phyloP scores from a whole-genome alignment of 768 basidiomycete genomes.

The Amanita exitialis region DNA sequence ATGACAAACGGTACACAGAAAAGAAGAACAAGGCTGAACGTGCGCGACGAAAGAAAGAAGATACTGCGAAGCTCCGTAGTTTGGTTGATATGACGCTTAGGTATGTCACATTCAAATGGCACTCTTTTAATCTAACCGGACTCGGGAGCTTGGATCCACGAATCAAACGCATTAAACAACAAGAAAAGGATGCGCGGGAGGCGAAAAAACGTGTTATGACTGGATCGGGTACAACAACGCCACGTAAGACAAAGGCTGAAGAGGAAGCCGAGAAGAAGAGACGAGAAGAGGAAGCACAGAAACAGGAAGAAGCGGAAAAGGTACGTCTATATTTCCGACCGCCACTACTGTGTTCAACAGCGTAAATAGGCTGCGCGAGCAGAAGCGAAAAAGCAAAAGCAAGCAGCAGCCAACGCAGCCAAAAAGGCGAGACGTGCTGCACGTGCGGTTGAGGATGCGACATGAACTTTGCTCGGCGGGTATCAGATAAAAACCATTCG shows the following conservation, averaged over 20 bases:
- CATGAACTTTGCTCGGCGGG: neutral
- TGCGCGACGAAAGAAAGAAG: constrained; percentile 93
- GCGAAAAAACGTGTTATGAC: constrained; percentile 63
- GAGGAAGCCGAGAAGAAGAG: constrained; percentile 68
- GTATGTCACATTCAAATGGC: constrained; percentile 14
- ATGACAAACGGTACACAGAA: constrained; percentile 97
- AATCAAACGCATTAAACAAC: constrained; percentile 93
- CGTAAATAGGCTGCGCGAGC: constrained; percentile 39
- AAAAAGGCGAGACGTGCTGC: constrained; percentile 77
- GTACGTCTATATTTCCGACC: constrained; percentile 22
- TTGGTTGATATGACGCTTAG: constrained; percentile 80
- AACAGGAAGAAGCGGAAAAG: constrained; percentile 75
- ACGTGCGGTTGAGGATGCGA: constrained; percentile 32
- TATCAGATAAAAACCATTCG: neutral
- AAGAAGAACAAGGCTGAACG: constrained; percentile 99
- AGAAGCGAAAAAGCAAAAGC: constrained; percentile 78
- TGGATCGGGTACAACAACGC: constrained; percentile 40
- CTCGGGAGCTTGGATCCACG: constrained; percentile 65
- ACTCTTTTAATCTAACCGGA: neutral
- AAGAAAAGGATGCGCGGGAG: constrained; percentile 91
- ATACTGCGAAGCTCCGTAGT: constrained; percentile 78
- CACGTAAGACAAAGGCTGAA: constrained; percentile 65
- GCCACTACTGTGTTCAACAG: constrained; percentile 2
- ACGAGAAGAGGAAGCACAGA: constrained; percentile 61
- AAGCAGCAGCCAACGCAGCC: constrained; percentile 80